Evolutionary conservation across 169 alveolate genomes (phyloP), one percentile per base, ranked within the genome.

Genomic region (Plasmodium gaboni): DNA sequence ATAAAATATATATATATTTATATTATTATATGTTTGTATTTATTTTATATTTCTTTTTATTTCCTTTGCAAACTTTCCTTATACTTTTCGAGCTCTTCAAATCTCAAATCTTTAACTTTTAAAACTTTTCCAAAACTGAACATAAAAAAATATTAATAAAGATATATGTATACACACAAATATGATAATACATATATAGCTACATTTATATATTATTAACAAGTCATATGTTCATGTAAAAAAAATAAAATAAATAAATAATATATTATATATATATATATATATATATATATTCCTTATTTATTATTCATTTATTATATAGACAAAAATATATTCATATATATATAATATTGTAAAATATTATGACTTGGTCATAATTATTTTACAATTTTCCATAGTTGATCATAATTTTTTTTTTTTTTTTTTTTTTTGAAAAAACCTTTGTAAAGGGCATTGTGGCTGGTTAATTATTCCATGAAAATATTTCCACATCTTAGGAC

Each of bases 381-480:
- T 32, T 32, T 32, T 57, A 57, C 19, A 57, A 57, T 57, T 17
- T 17, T 17, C 24, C n/a, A n/a, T 2, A 57, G 24, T 17, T 17
- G 26, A 63, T 24, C 26, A 63, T 63, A 28, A 63, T 19, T 42
- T 12, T 57, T 55, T 28, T 48, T 17, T 57, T 24, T 7, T 24
- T 51, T 55, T 74, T 42, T 74, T 63, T 50, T 28, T 53, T 59
- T 59, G 28, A 59, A 19, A 15, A 26, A 24, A 74, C 88, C 88
- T 74, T 55, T 74, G 88, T 55, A 74, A 24, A 55, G 88, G 88
- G 44, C 88, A 74, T 55, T 55, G 88, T 50, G 88, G 88, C 68
- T 74, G 88, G 53, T 61, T 60, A 68, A 68, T 74, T 42, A 74
- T 28, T 57, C 88, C 88, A 68, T 74, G 88, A 19, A 74, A 74